phyloP scores from a whole-genome alignment of 495 filamentous ascomycete genomes.

The Tuber magnatum region DNA sequence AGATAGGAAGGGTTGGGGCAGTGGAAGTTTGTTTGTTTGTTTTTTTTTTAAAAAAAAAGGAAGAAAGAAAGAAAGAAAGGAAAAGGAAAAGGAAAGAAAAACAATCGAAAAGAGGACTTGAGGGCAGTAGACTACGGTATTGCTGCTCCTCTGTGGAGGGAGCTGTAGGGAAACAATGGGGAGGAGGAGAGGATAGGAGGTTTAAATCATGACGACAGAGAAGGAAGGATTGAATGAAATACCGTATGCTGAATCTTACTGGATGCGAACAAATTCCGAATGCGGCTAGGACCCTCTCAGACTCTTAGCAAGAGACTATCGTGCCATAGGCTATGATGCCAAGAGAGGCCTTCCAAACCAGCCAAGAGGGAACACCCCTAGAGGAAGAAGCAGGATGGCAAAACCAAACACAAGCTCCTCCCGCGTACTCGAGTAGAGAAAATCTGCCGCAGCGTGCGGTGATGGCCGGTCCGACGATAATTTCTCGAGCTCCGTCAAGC shows the following conservation, averaged over 20 bases:
- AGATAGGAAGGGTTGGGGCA: conserved; percentile 16
- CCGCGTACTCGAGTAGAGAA: neutral
- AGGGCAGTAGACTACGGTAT: conserved; percentile 30
- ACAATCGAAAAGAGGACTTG: neutral
- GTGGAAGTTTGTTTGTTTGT: neutral
- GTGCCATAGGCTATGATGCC: neutral
- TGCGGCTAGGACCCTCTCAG: neutral
- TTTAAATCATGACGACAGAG: neutral
- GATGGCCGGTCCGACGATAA: neutral
- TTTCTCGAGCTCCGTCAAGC: neutral
- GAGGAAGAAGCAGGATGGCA: neutral
- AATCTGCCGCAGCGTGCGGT: neutral
- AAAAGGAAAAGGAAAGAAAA: neutral
- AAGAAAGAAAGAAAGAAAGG: no score
- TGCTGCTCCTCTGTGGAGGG: conserved; percentile 36
- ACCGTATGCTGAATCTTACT: neutral
- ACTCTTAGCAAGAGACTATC: neutral
- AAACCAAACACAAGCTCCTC: neutral
- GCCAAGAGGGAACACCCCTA: neutral
- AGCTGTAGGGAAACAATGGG: conserved; percentile 35
- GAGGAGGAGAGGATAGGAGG: conserved; percentile 39
- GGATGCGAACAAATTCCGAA: neutral
- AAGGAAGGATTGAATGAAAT: neutral
- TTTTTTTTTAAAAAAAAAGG: no score
- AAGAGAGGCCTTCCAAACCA: neutral